These are phyloP conservation scores for Mycena leptocephala DNA, from an alignment of 768 basidiomycete species.

Conservation along the genomic window DNA sequence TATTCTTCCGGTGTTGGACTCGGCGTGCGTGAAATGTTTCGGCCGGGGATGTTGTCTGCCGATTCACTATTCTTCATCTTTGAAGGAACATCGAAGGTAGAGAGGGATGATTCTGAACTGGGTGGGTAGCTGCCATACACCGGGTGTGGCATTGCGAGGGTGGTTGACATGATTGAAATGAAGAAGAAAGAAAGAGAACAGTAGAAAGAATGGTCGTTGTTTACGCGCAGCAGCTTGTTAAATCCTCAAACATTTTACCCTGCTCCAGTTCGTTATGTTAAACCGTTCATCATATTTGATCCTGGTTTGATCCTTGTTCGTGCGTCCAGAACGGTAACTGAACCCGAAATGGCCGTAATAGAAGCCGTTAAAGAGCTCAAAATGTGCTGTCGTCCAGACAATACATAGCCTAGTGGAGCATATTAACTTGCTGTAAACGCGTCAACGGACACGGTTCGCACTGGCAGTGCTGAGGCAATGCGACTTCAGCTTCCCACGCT, in stretches of 20 bases:
- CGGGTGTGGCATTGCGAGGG: slow-evolving; percentile 11
- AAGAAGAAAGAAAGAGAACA: background rate
- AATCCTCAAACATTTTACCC: background rate
- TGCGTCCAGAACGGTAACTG: too few species aligned
- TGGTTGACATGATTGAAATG: slow-evolving; percentile 9
- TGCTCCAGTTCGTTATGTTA: too few species aligned
- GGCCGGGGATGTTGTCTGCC: background rate
- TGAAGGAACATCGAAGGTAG: slow-evolving; percentile 3
- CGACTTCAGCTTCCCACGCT: background rate
- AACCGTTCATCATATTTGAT: too few species aligned
- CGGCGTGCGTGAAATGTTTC: slow-evolving; percentile 48
- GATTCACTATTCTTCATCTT: background rate
- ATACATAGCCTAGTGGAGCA: background rate
- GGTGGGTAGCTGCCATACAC: slow-evolving; percentile 4
- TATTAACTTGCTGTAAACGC: too few species aligned
- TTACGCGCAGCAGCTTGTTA: background rate
- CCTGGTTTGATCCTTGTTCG: background rate
- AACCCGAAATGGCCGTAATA: too few species aligned
- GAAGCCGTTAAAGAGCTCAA: background rate
- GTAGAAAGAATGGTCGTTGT: background rate
- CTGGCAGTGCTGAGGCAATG: background rate
- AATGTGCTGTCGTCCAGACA: background rate
- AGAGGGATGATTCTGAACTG: background rate
- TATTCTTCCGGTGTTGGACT: slow-evolving; percentile 56
- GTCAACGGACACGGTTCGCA: background rate